Evolutionary conservation across 257 asterid genomes (phyloP), one percentile per base, ranked within the genome.

Genomic region (Lithospermum erythrorhizon): DNA sequence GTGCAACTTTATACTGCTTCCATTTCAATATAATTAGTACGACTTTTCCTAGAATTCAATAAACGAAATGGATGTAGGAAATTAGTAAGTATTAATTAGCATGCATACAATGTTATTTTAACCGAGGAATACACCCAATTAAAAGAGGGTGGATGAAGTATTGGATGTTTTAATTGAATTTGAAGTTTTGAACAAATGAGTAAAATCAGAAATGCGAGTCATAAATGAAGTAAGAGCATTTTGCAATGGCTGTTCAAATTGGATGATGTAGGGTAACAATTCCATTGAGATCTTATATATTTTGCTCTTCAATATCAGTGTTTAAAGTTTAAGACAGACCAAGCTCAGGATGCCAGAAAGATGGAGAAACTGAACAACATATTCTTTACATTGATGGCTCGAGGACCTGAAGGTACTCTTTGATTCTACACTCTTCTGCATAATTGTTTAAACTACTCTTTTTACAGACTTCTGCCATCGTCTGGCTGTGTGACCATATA

Each of bases 301-400:
- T 13, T 49, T 30, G 32, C 54, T 9, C 48, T 74, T 68, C 29
- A 57, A 59, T 59, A 51, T 59, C 69, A 85, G 96, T 84, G 94
- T 69, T 65, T 87, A 83, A 84, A 87, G 77, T 87, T 79, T 67
- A 87, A 87, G 91, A 87, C 96, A 21, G 91, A 87, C 81, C 96
- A 85, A 75, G 89, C 90, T 6, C 96, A 87, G 69, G 96, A 87
- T 55, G 94, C 94, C 23, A 87, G 76, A 81, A 84, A 85, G 79
- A 87, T 87, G 96, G 96, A 85, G 80, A 87, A 81, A 70, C 68
- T 85, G 62, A 87, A 87, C 58, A 85, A 79, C 73, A 81, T 82
- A 68, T 85, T 87, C 79, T 87, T 85, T 21, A 87, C 95, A 62
- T 73, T 84, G 83, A 84, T 87, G 94, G 83, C 96, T 65, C 84